These are phyloP conservation scores for Diaporthe vexans DNA, from an alignment of 2,329 filamentous ascomycete genomes.

Conservation along the genomic window DNA sequence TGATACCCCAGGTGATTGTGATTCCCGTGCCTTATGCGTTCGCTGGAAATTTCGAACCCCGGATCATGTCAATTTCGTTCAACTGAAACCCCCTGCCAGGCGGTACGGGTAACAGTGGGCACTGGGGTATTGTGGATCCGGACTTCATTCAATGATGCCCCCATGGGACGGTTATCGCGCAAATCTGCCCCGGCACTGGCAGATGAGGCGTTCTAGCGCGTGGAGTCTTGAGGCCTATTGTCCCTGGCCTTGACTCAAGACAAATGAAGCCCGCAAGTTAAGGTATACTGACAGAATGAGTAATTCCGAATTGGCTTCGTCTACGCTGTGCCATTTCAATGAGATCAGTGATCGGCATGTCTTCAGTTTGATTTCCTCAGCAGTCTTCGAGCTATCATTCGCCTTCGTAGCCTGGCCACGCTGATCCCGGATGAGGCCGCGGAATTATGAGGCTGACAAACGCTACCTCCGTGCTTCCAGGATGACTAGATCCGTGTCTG, in stretches of 20 bases:
- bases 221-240: neutral
- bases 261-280: neutral
- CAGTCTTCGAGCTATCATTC: too few species aligned
- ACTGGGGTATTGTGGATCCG: neutral
- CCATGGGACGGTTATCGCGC: too few species aligned
- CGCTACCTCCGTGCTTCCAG: neutral
- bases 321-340: neutral
- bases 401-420: too few species aligned
- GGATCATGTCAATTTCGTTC: neutral
- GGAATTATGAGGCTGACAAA: neutral
- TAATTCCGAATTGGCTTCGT: neutral
- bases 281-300: neutral
- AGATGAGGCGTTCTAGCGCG: neutral
- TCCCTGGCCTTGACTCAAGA: neutral
- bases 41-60: neutral
- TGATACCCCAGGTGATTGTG: neutral
- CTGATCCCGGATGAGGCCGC: neutral
- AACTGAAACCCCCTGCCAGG: neutral
- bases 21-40: neutral
- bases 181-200: neutral
- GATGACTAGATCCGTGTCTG: neutral
- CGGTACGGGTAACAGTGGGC: constrained; percentile 3
- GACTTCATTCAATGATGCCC: neutral
- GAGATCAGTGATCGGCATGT: too few species aligned
- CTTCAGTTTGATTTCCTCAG: neutral